Evolutionary conservation across 441 rosid species (phyloP).

Genomic region (Erodium chrysanthum): DNA sequence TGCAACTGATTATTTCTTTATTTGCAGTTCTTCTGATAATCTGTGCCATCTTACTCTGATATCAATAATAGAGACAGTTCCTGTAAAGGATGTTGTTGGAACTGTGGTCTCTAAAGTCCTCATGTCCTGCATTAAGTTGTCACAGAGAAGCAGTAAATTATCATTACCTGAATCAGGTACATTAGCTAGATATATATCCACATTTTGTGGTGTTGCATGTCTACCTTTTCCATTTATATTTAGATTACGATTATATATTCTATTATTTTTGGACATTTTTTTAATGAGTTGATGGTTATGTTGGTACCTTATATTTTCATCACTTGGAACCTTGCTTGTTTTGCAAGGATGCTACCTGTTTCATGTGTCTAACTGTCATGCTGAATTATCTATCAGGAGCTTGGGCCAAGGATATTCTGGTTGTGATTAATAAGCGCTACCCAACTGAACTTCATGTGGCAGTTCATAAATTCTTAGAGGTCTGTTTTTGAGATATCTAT

Average conservation of each 20-base stretch:
- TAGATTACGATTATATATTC: not conserved
- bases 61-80: conserved; percentile 62
- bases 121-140: conserved; percentile 48
- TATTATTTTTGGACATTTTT: not conserved
- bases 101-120: conserved; percentile 54
- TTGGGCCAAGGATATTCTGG: conserved; percentile 63
- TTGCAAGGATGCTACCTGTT: not conserved
- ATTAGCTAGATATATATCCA: conserved; percentile 13
- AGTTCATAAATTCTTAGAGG: conserved; percentile 61
- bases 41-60: conserved; percentile 37
- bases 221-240: not conserved
- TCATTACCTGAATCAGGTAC: conserved; percentile 47
- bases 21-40: conserved; percentile 61
- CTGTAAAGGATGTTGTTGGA: conserved; percentile 43
- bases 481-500: conserved; percentile 23
- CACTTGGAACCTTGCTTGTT: not conserved
- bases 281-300: not conserved
- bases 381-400: conserved; percentile 39
- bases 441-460: conserved; percentile 57
- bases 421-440: conserved; percentile 54
- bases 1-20: conserved; percentile 20
- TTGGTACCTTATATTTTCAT: not conserved
- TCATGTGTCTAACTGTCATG: not conserved
- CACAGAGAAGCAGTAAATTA: conserved; percentile 35
- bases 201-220: not conserved